Evolutionary conservation across 169 alveolate genomes (phyloP).

Genomic region (Eimeria praecox): DNA sequence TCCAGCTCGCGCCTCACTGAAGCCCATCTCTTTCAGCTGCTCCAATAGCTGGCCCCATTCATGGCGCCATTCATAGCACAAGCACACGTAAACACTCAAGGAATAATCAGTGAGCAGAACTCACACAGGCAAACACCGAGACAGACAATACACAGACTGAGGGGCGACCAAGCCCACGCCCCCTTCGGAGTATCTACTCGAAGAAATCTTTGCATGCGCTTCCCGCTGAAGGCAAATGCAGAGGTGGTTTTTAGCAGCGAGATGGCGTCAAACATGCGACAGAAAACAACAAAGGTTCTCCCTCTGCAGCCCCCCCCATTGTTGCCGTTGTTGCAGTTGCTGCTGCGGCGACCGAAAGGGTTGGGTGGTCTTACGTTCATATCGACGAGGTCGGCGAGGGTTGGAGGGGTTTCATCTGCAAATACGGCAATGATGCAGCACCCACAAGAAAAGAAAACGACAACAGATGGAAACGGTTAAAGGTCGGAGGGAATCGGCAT

Average conservation of each 20-base stretch:
- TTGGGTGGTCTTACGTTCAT: neutral
- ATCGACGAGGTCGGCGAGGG: conserved; percentile 29
- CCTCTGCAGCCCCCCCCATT: neutral
- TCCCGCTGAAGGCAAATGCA: neutral
- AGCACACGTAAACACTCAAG: neutral
- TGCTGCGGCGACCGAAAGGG: neutral
- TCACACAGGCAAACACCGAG: neutral
- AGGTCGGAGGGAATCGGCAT: neutral
- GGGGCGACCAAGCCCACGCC: neutral
- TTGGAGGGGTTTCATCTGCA: neutral
- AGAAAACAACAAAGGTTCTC: neutral
- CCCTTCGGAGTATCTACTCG: too few species aligned
- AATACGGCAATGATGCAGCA: neutral
- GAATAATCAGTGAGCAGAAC: neutral
- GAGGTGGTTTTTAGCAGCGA: neutral
- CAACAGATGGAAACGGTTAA: too few species aligned
- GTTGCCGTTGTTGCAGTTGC: neutral
- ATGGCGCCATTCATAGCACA: conserved; percentile 21
- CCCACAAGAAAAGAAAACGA: neutral
- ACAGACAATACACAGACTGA: neutral
- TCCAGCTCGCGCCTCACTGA: conserved; percentile 82
- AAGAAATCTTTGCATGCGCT: neutral
- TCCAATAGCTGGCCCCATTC: conserved; percentile 31
- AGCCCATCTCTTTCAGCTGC: conserved; percentile 83
- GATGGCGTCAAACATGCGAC: neutral